A percentile compares a stretch with the other conserved stretches of the same genome.
Evolutionary conservation across 257 asterid species (phyloP).

Genomic region (Gentiana straminea): DNA sequence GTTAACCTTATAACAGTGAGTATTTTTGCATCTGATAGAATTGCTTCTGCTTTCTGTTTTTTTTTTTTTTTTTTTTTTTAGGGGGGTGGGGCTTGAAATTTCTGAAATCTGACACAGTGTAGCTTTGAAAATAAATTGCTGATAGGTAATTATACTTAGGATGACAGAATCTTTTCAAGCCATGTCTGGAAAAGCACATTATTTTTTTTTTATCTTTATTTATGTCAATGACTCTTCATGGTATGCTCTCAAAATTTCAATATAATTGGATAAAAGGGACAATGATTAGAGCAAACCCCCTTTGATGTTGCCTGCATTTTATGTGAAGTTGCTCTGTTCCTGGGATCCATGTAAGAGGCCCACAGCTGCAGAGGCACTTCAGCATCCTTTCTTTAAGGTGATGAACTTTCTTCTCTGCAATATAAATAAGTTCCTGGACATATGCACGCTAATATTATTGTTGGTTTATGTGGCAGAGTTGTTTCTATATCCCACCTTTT

Average conservation of each 20-base stretch:
- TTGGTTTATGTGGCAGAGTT: neutral
- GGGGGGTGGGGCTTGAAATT: too few relatives aligned
- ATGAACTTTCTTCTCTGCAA: neutral
- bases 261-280: too few relatives aligned
- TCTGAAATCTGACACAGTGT: too few relatives aligned
- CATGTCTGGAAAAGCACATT: too few relatives aligned
- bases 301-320: neutral
- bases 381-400: conserved; percentile 1
- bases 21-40: too few relatives aligned
- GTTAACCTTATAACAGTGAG: conserved; percentile 3
- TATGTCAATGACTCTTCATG: too few relatives aligned
- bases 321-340: conserved; percentile 3
- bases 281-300: too few relatives aligned
- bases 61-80: too few relatives aligned
- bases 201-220: neutral
- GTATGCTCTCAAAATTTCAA: neutral
- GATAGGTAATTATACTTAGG: too few relatives aligned
- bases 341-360: conserved; percentile 4
- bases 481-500: neutral
- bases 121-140: too few relatives aligned
- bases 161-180: neutral
- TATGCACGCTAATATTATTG: too few relatives aligned
- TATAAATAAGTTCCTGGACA: neutral
- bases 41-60: too few relatives aligned
- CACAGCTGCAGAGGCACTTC: neutral